Conservation (phyloP, 1,139 yeast genomes). For the Chernovozyma aurita region DNA sequence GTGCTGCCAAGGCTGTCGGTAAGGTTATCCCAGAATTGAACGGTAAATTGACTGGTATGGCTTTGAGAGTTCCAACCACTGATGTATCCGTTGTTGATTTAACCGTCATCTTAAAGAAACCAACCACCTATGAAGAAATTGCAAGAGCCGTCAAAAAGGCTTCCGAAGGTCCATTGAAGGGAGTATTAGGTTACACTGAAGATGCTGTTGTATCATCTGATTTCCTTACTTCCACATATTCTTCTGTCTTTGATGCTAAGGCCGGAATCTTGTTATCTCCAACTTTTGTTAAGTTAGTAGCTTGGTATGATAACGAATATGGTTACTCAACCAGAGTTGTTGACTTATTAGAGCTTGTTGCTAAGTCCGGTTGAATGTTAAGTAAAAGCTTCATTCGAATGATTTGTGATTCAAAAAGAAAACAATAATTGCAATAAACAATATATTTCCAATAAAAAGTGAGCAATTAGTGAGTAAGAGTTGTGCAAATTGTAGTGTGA, state of each 20-base stretch:
- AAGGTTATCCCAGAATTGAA: conserved; percentile 73
- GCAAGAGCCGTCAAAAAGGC: conserved; percentile 61
- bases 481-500: too few relatives aligned
- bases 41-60: conserved; percentile 77
- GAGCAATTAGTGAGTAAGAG: too few relatives aligned
- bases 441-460: too few relatives aligned
- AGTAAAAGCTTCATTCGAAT: too few relatives aligned
- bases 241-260: conserved; percentile 70
- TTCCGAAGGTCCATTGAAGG: conserved; percentile 60
- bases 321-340: conserved; percentile 83
- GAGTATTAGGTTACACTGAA: conserved; percentile 70
- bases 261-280: conserved; percentile 74
- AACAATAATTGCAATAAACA: too few relatives aligned
- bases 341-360: conserved; percentile 64
- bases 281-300: conserved; percentile 68
- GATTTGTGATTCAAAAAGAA: too few relatives aligned
- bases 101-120: conserved; percentile 47
- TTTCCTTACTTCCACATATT: conserved; percentile 64
- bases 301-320: conserved; percentile 81
- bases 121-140: conserved; percentile 65
- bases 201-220: conserved; percentile 75
- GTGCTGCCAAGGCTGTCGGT: conserved; percentile 85
- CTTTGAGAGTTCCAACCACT: conserved; percentile 74
- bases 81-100: conserved; percentile 57
- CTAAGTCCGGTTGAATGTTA: conserved; percentile 29